These are phyloP conservation scores for Tremella yokohamensis DNA, from an alignment of 768 basidiomycete genomes.

Conservation along the genomic window DNA sequence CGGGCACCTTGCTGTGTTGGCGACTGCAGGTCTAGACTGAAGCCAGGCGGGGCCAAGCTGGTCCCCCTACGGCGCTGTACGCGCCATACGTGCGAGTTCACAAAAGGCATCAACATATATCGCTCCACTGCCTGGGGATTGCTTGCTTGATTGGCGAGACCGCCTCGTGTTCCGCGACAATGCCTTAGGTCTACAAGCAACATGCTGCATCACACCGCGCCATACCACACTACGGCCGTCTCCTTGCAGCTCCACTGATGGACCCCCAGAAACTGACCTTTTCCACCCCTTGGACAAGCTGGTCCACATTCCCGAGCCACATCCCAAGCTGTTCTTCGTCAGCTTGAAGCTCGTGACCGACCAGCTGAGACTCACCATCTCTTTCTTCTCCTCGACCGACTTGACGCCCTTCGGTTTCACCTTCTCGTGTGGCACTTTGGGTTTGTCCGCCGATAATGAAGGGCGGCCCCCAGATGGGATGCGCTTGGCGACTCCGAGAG, in stretches of 20 bases:
- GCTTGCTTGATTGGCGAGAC: too few species aligned
- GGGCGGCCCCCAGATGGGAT: slow-evolving; percentile 11
- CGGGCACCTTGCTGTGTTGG: too few species aligned
- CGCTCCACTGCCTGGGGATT: too few species aligned
- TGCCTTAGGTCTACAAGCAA: too few species aligned
- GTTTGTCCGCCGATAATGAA: neutral
- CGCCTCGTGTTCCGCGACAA: too few species aligned
- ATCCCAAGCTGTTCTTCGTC: slow-evolving; percentile 56
- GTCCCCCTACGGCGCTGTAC: too few species aligned
- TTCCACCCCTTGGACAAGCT: slow-evolving; percentile 78
- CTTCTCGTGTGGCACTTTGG: neutral
- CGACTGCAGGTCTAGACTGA: too few species aligned
- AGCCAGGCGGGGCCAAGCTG: too few species aligned
- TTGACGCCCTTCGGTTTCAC: slow-evolving; percentile 9
- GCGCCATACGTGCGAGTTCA: too few species aligned
- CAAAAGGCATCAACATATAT: too few species aligned
- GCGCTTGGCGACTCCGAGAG: slow-evolving; percentile 23
- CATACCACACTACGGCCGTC: neutral
- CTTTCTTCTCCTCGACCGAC: slow-evolving; percentile 44
- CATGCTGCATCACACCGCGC: too few species aligned
- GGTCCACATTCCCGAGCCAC: slow-evolving; percentile 87
- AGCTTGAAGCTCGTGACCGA: neutral
- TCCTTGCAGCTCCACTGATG: slow-evolving; percentile 10
- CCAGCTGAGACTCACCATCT: slow-evolving; percentile 30
- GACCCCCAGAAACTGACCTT: slow-evolving; percentile 81